Evolutionary conservation across 2,329 filamentous ascomycete genomes (phyloP), one percentile per base, ranked within the genome.

Genomic region (Epichloe scottii): DNA sequence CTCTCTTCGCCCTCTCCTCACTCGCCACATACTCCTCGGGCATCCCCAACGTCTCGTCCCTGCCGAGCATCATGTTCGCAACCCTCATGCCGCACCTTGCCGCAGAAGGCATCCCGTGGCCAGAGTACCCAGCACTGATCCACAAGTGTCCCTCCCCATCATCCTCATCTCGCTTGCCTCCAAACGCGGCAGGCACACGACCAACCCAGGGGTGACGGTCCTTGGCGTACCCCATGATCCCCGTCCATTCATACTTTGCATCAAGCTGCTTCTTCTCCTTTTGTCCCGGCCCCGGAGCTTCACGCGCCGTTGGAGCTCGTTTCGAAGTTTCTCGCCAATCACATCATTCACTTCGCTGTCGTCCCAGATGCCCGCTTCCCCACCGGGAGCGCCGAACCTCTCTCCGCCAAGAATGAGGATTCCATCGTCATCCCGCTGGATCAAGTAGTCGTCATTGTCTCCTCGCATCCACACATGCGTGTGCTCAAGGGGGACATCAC

Each of bases 101-200:
- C 15, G 84, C 80, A 58, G 83, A 81, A 19, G 85, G 84, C 85
- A 89, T 89, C 0, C 87, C 87, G 63, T 90, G 86, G 0, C 82
- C 84, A 5, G 82, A 84, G 59, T 84, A 88, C 3, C 82, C 85
- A 3, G 75, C 83, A 54, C 75, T 76, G 12, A 88, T 56, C 70
- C 74, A 88, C 50, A 87, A 56, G 30, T 51, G 49, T 30, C 51
- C 51, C 30, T 45, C 10, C 0, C 82, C 81, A 3, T 72, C 52
- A 8, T 57, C 55, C 12, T 53, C 61, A 62, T 10, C 49, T 3
- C 42, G 64, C 17, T 66, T 70, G n/a, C 74, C 79, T 5, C 76
- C 67, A 23, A 76, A 56, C 5, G 63, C 59, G 37, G 66, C 66
- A 0, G 82, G 81, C n/a, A 89, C 77, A 10, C 68, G 66, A 0